phyloP scores from a whole-genome alignment of 2,329 filamentous ascomycete genomes.

The Fusarium sp. region DNA sequence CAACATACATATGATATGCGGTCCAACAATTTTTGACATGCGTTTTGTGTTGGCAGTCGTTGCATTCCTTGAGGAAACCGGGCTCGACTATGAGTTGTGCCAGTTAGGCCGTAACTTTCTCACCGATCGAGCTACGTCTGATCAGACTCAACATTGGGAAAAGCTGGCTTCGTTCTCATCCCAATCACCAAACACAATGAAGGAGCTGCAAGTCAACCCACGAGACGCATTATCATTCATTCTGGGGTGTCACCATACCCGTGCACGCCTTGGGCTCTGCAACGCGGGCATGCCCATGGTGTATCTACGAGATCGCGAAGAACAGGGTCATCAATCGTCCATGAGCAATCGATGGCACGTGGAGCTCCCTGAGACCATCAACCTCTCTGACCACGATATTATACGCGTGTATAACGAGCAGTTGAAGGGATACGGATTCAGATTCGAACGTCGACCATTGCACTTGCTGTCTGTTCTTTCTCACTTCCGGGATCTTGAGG shows the following conservation, averaged over 20 bases:
- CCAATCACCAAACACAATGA: neutral
- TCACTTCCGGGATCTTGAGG: conserved; percentile 9
- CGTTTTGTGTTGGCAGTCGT: neutral
- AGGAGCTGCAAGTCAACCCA: conserved; percentile 2
- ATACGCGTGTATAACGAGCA: neutral
- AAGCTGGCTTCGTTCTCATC: conserved; percentile 3
- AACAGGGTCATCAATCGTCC: neutral
- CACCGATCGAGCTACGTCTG: neutral
- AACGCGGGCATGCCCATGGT: conserved; percentile 7
- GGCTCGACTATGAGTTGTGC: conserved; percentile 1
- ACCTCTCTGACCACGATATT: neutral
- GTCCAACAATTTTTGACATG: neutral
- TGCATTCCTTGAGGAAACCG: neutral
- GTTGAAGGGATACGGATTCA: neutral
- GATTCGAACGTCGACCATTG: conserved; percentile 6
- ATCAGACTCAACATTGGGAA: conserved; percentile 1
- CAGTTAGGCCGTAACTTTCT: neutral
- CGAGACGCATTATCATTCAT: neutral
- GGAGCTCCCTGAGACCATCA: neutral
- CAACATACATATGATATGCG: neutral
- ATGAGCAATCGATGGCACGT: neutral
- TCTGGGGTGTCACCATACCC: neutral
- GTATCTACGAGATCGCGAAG: neutral
- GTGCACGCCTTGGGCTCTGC: neutral
- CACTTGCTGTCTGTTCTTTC: conserved; percentile 1